A percentile compares a stretch with the other conserved stretches of the same genome.
phyloP scores from a whole-genome alignment of 2,329 filamentous ascomycete species.

The Pseudonectria buxi region DNA sequence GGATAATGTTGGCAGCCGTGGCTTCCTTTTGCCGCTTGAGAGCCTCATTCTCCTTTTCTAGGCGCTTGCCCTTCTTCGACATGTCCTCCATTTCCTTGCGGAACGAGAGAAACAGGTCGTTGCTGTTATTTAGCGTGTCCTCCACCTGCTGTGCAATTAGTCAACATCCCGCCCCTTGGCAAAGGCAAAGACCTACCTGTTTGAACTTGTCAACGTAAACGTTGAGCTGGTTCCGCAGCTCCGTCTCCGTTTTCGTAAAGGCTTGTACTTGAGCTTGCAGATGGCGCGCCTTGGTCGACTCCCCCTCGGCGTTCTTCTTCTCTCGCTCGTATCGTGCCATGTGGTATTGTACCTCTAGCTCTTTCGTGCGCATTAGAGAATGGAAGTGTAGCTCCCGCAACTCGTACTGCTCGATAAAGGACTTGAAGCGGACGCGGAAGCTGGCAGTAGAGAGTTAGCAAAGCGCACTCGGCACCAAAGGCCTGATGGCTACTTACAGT shows the following conservation, averaged over 20 bases:
- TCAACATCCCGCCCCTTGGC: constrained; percentile 14
- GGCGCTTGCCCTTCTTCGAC: constrained; percentile 95
- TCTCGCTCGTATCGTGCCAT: constrained; percentile 84
- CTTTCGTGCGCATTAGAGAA: constrained; percentile 84
- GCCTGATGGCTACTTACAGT: constrained; percentile 50
- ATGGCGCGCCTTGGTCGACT: constrained; percentile 72
- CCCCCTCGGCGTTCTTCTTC: constrained; percentile 78
- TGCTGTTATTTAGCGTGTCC: constrained; percentile 96
- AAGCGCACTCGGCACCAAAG: background rate
- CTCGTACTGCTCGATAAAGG: constrained; percentile 94
- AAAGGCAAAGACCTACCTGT: constrained; percentile 60
- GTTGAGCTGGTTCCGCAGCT: constrained; percentile 89
- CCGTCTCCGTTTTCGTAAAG: constrained; percentile 92
- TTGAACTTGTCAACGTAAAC: constrained; percentile 99
- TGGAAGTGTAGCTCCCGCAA: constrained; percentile 91
- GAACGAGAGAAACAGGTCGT: constrained; percentile 94
- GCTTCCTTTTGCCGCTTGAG: constrained; percentile 89
- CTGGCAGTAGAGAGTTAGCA: constrained; percentile 37
- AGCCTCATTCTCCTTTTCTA: constrained; percentile 93
- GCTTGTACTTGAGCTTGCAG: constrained; percentile 88
- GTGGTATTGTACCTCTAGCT: constrained; percentile 90
- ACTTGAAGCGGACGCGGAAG: constrained; percentile 83
- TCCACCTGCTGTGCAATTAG: constrained; percentile 62
- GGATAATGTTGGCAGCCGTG: constrained; percentile 88
- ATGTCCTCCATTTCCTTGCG: constrained; percentile 99